Base-by-base conservation (phyloP, 768 basidiomycete species). In the Rhodotorula diobovata region DNA sequence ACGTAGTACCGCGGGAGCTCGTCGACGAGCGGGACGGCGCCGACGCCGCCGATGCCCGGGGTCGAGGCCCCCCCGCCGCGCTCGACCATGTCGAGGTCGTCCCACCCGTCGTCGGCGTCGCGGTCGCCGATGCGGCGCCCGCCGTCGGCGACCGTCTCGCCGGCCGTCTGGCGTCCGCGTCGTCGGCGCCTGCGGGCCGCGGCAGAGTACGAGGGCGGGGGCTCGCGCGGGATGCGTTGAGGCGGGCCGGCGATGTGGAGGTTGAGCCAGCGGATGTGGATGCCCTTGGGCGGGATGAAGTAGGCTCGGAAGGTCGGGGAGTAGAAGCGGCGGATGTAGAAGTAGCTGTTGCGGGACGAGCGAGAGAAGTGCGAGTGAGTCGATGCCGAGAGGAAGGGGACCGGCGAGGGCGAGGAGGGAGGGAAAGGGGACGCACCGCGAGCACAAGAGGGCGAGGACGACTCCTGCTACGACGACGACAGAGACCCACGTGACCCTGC, bases 281-380 rank as follows among this genome's bases (percentile, higher is more conserved):
- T n/a, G 25, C 71, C 71, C 35, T 55, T 63, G 21, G n/a, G 30
- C 16, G 72, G 72, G 60, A 73, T 7, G 51, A 73, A 70, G 56
- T 73, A 73, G 21, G 72, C 32, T 12, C 72, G 72, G 12, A 66
- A 15, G 21, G 58, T 43, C 0, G 67, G 64, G 10, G 21, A 18
- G 64, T 73, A 73, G 35, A 39, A 61, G 21, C 68, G 64, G 21
- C 67, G 64, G 45, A 73, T 67, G 61, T 65, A 73, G 68, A 73
- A 73, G 39, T 43, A 73, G n/a, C 67, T 68, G 67, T n/a, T n/a
- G n/a, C n/a, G n/a, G n/a, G n/a, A n/a, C n/a, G n/a, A n/a, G n/a
- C n/a, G n/a, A n/a, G n/a, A n/a, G n/a, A n/a, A n/a, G n/a, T n/a
- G n/a, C n/a, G n/a, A n/a, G n/a, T n/a, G n/a, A n/a, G n/a, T 34